Conservation (phyloP, 2,329 filamentous ascomycete genomes). For the Bipolaris sorokiniana region DNA sequence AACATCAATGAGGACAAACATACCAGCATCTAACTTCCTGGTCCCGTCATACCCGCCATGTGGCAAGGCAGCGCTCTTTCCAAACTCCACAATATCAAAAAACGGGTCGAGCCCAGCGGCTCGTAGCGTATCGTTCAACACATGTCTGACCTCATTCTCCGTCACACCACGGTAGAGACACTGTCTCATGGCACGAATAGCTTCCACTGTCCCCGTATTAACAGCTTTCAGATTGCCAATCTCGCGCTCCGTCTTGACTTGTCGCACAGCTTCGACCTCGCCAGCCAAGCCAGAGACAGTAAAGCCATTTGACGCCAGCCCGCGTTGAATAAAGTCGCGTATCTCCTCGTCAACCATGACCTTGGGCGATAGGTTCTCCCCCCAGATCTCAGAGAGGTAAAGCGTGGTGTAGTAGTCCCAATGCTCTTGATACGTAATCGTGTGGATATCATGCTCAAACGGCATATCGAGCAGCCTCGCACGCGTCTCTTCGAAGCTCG, state of each 20-base stretch:
- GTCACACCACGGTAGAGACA: conserved; percentile 64
- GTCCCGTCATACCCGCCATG: conserved; percentile 60
- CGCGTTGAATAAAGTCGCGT: conserved; percentile 66
- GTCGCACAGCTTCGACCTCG: conserved; percentile 63
- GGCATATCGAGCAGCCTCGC: conserved; percentile 66
- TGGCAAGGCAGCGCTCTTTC: conserved; percentile 60
- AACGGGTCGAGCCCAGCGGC: conserved; percentile 63
- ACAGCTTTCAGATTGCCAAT: conserved; percentile 65
- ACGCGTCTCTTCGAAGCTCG: conserved; percentile 66
- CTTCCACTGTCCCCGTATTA: conserved; percentile 68
- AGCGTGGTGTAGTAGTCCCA: conserved; percentile 68
- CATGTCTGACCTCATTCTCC: conserved; percentile 62
- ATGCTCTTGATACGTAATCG: conserved; percentile 68
- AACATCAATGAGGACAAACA: conserved; percentile 68
- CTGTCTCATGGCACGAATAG: conserved; percentile 63
- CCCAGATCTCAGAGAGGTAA: conserved; percentile 47
- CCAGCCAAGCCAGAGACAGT: conserved; percentile 61
- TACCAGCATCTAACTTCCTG: conserved; percentile 60
- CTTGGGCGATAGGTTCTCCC: conserved; percentile 42
- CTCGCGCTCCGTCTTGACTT: conserved; percentile 63
- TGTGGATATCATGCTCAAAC: conserved; percentile 56
- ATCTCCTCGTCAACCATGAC: conserved; percentile 71
- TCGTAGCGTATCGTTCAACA: conserved; percentile 62
- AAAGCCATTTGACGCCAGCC: conserved; percentile 61
- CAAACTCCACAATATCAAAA: conserved; percentile 70